Conservation (phyloP, 75 land plant species). For the Pinus albicaulis region DNA sequence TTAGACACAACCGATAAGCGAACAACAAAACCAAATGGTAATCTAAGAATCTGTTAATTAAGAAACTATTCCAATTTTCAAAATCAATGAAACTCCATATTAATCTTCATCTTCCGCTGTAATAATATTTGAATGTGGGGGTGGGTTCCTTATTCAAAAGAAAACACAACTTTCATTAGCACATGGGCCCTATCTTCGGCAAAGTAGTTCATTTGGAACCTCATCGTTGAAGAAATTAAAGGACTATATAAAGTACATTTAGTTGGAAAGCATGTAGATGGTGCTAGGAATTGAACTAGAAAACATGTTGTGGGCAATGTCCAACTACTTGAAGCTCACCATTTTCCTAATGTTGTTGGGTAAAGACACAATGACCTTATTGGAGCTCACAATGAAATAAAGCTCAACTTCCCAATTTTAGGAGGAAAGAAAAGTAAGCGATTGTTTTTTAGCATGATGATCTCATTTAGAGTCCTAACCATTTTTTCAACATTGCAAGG, state of each 20-base stretch:
- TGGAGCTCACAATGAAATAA: constrained; percentile 41
- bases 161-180: no score
- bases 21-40: no score
- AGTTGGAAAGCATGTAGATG: constrained; percentile 53
- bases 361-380: constrained; percentile 25
- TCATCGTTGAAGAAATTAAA: constrained; percentile 73
- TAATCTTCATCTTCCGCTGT: no score
- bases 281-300: constrained; percentile 54
- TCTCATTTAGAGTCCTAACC: constrained; percentile 28
- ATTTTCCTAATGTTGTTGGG: constrained; percentile 35
- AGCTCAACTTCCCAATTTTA: constrained; percentile 22
- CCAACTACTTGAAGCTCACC: constrained; percentile 51
- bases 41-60: no score
- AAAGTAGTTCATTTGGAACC: constrained; percentile 39
- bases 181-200: constrained; percentile 7
- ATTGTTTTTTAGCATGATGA: constrained; percentile 19
- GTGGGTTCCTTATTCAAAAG: no score
- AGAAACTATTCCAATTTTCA: no score
- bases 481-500: constrained; percentile 36
- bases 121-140: no score
- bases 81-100: no score
- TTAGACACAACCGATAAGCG: no score
- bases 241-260: constrained; percentile 53
- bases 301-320: no score
- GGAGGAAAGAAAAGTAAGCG: constrained; percentile 15